phyloP scores from a whole-genome alignment of 1,139 yeast genomes.

The Pichia sp. region DNA sequence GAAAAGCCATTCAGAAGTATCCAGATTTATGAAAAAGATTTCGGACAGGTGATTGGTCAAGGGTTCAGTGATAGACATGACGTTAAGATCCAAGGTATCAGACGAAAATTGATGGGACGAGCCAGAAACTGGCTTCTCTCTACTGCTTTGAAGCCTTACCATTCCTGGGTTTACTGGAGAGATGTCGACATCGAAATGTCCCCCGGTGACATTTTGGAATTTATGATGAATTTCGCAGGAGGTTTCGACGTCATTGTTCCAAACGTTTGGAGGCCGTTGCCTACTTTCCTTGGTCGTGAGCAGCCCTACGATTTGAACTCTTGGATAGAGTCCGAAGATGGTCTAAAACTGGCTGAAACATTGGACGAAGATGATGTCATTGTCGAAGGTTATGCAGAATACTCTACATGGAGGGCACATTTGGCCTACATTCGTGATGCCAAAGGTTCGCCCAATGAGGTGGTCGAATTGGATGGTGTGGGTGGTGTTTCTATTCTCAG shows the following conservation, averaged over 20 bases:
- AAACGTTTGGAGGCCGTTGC: conserved; percentile 86
- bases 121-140: conserved; percentile 86
- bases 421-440: conserved; percentile 68
- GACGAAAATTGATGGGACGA: conserved; percentile 84
- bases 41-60: conserved; percentile 80
- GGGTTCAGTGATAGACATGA: conserved; percentile 90
- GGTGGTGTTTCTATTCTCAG: conserved; percentile 89
- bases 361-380: conserved; percentile 80
- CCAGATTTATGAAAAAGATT: conserved; percentile 74
- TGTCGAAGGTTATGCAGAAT: conserved; percentile 88
- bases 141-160: conserved; percentile 74
- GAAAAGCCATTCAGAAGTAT: conserved; percentile 71
- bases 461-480: conserved; percentile 76
- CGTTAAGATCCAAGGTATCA: conserved; percentile 82
- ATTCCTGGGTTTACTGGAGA: conserved; percentile 94
- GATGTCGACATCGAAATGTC: conserved; percentile 85
- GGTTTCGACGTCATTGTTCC: conserved; percentile 83
- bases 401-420: conserved; percentile 85
- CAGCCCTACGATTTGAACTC: conserved; percentile 86
- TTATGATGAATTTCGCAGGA: conserved; percentile 57
- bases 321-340: conserved; percentile 79
- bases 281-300: conserved; percentile 68
- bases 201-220: conserved; percentile 75
- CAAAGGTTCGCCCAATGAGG: conserved; percentile 59
- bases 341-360: conserved; percentile 58